Evolutionary conservation across 305 asterid species (phyloP), one percentile per base, ranked within the genome.

Genomic region (Fraxinus xanthoxyloides): DNA sequence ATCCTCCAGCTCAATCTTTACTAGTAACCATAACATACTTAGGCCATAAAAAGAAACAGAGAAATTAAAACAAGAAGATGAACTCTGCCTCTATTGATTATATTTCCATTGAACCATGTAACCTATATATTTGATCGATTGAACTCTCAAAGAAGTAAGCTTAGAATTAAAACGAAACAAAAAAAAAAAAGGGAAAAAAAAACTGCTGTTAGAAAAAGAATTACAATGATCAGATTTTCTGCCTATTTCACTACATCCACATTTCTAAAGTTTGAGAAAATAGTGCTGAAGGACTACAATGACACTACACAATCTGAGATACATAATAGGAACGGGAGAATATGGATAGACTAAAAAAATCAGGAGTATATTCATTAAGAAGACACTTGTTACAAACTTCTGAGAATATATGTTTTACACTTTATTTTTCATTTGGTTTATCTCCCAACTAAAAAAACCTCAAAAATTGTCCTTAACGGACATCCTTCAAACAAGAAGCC

Each of bases 1-100:
- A 84, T 93, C 98, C 40, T 94, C 97, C 87, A 94, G 92, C 92
- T 92, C 97, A 86, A 94, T 91, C 98, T 94, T 89, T 85, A 83
- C 90, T 85, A 85, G 89, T 87, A 80, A 84, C 75, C 85, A 86
- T 15, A 81, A 87, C 83, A 87, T 78, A 79, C 72, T 83, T 72
- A 77, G 78, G 86, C 85, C 82, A 81, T 82, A 24, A 5, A 26
- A 65, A 30, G 32, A 65, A 24, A 65, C 72, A 23, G 35, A 65
- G 72, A 65, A 65, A 24, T 63, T 17, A 26, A 65, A 24, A 65
- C 6, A 65, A 3, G 6, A 23, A 23, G 31, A 24, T 65, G 67
- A 56, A n/a, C 0, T 56, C 67, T 56, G 21, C 24, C 10, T 56
- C 26, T 2, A 5, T 56, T 56, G 24, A 17, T 56, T 56, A 19